A percentile compares a stretch with the other conserved stretches of the same genome.
These are phyloP conservation scores for Tolypocladium pustulatum DNA, from an alignment of 2,329 filamentous ascomycete genomes.

Conservation along the genomic window DNA sequence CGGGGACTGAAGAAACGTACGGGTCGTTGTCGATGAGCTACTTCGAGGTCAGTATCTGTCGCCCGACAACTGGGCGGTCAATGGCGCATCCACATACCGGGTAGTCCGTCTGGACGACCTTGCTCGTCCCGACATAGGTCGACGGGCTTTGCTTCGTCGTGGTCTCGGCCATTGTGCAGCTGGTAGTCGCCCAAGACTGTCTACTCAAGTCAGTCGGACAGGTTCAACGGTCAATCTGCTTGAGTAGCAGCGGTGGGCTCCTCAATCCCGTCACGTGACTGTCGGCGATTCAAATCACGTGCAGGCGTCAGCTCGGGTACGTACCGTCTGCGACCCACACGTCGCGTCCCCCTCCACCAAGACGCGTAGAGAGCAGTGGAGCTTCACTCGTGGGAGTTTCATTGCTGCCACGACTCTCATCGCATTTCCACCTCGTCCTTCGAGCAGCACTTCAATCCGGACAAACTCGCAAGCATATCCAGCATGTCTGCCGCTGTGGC, in stretches of 20 bases:
- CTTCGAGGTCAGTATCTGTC: constrained; percentile 15
- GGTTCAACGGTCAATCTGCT: constrained; percentile 9
- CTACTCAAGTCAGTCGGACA: constrained; percentile 11
- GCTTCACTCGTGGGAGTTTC: background rate
- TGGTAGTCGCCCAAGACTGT: constrained; percentile 16
- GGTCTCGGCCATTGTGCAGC: constrained; percentile 26
- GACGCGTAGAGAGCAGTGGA: constrained; percentile 6
- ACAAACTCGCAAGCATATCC: background rate
- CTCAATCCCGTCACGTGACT: constrained; percentile 21
- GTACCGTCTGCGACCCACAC: background rate
- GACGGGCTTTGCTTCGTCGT: constrained; percentile 24
- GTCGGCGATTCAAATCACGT: background rate
- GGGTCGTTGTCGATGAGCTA: constrained; percentile 99
- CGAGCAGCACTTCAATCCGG: background rate
- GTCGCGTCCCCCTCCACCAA: constrained; percentile 5
- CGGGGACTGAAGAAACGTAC: constrained; percentile 39
- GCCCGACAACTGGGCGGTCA: constrained; percentile 11
- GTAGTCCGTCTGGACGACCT: constrained; percentile 72
- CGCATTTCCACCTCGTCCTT: background rate
- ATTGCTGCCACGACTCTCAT: background rate
- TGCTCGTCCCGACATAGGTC: constrained; percentile 41
- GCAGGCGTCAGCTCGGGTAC: background rate
- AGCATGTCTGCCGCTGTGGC: constrained; percentile 13
- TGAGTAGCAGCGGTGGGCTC: constrained; percentile 11
- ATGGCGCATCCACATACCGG: constrained; percentile 52